A percentile compares a stretch with the other conserved stretches of the same genome.
phyloP scores from a whole-genome alignment of 768 basidiomycete genomes.

The Rhodotorula babjevae region DNA sequence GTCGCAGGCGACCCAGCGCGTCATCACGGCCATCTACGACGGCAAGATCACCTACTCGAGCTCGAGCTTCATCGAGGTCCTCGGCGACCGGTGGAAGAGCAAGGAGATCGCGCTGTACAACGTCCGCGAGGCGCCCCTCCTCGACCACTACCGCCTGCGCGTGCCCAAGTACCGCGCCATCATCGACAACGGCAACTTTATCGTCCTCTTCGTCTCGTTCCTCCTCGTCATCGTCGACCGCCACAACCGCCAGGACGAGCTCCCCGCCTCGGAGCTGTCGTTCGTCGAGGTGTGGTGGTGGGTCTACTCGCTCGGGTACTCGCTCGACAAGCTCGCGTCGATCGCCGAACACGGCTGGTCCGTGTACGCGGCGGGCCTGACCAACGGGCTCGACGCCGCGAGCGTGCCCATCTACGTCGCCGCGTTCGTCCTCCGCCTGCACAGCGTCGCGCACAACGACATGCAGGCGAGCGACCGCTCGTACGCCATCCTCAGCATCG shows the following conservation, averaged over 20 bases:
- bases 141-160: constrained; percentile 39
- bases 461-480: constrained; percentile 21
- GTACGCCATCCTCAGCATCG: constrained; percentile 30
- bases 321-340: constrained; percentile 33
- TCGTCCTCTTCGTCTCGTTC: constrained; percentile 36
- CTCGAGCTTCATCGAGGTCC: constrained; percentile 44
- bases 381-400: constrained; percentile 28
- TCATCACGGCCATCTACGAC: constrained; percentile 46
- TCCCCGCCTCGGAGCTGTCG: constrained; percentile 15
- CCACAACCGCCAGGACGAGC: constrained; percentile 14
- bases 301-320: constrained; percentile 39
- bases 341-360: constrained; percentile 36
- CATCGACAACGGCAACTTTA: constrained; percentile 30
- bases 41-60: constrained; percentile 49
- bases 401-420: constrained; percentile 35
- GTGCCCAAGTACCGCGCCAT: constrained; percentile 33
- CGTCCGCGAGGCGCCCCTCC: constrained; percentile 48
- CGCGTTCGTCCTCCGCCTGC: constrained; percentile 26
- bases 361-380: constrained; percentile 26
- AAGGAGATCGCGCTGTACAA: constrained; percentile 50
- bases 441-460: constrained; percentile 16
- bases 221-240: constrained; percentile 37
- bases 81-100: constrained; percentile 48
- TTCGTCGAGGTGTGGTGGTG: constrained; percentile 33
- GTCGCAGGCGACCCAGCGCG: constrained; percentile 35